Percentiles rank a stretch among this genome's conserved stretches.
Evolutionary conservation across 2,329 filamentous ascomycete species (phyloP).

Genomic region (Colletotrichum truncatum): DNA sequence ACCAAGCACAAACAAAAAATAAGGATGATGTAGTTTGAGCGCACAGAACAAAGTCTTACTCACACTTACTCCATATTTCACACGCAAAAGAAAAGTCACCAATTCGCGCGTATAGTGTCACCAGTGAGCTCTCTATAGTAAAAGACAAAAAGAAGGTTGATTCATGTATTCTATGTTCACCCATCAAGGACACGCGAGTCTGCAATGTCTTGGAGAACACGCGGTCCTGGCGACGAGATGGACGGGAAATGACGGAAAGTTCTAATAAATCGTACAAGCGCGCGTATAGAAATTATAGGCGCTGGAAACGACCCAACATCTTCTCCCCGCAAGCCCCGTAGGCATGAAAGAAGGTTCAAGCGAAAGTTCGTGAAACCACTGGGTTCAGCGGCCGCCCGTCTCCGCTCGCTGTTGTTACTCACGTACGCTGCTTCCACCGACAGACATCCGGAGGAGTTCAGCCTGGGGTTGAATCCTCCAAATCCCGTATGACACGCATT

Average conservation of each 20-base stretch:
- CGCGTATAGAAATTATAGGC: not conserved
- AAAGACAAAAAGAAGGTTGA: slow-evolving; percentile 8
- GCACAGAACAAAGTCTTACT: not conserved
- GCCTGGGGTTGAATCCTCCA: not conserved
- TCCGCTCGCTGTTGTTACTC: not conserved
- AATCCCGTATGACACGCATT: not conserved
- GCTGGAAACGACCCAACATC: not conserved
- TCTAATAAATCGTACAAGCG: not conserved
- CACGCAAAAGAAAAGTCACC: too few species aligned
- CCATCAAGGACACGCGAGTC: not conserved
- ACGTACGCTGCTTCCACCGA: not conserved
- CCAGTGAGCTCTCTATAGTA: not conserved
- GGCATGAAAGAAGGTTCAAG: not conserved
- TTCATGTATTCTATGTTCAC: not conserved
- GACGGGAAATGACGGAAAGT: not conserved
- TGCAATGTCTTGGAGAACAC: slow-evolving; percentile 22
- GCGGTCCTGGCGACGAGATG: too few species aligned
- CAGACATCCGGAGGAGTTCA: not conserved
- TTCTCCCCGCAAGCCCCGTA: not conserved
- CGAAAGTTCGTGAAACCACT: not conserved
- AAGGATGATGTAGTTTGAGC: too few species aligned
- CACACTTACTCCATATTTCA: not conserved
- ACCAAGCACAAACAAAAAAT: too few species aligned
- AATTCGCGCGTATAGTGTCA: too few species aligned
- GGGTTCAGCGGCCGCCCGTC: not conserved